These are phyloP conservation scores for Gnomoniopsis smithogilvyi DNA, from an alignment of 2,329 filamentous ascomycete species.

Conservation along the genomic window DNA sequence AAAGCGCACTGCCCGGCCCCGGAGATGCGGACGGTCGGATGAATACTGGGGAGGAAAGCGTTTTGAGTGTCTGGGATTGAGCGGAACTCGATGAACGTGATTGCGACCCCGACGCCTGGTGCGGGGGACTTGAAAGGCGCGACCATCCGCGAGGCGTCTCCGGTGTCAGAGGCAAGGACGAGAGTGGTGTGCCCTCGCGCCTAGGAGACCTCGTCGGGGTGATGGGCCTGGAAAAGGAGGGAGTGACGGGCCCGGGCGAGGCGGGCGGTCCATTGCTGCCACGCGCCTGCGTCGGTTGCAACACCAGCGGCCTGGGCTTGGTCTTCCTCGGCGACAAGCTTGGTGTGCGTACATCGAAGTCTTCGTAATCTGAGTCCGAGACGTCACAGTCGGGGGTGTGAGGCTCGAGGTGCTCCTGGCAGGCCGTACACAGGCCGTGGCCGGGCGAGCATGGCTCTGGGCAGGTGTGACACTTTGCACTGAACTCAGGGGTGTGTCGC, in stretches of 20 bases:
- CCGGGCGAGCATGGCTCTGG: neutral
- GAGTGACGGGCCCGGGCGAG: neutral
- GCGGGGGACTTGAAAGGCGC: neutral
- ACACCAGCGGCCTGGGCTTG: neutral
- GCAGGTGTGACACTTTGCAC: neutral
- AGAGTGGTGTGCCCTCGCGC: neutral
- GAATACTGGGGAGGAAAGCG: too few relatives aligned
- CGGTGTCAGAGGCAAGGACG: neutral
- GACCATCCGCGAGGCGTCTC: constrained; percentile 4
- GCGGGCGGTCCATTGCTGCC: neutral
- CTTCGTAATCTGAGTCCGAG: constrained; percentile 4
- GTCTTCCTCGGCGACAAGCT: neutral
- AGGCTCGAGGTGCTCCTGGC: neutral
- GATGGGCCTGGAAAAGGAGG: neutral
- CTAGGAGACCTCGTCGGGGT: neutral
- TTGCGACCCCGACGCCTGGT: too few relatives aligned
- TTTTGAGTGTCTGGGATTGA: too few relatives aligned
- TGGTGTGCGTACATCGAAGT: neutral
- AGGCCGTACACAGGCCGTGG: constrained; percentile 2
- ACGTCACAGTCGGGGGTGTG: neutral
- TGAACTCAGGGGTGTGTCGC: neutral
- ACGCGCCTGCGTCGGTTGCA: neutral
- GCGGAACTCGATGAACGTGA: too few relatives aligned
- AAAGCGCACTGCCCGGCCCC: neutral
- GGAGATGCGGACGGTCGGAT: neutral